Base-by-base conservation (phyloP, 306 rosid genomes). In the Trichosanthes truncata region DNA sequence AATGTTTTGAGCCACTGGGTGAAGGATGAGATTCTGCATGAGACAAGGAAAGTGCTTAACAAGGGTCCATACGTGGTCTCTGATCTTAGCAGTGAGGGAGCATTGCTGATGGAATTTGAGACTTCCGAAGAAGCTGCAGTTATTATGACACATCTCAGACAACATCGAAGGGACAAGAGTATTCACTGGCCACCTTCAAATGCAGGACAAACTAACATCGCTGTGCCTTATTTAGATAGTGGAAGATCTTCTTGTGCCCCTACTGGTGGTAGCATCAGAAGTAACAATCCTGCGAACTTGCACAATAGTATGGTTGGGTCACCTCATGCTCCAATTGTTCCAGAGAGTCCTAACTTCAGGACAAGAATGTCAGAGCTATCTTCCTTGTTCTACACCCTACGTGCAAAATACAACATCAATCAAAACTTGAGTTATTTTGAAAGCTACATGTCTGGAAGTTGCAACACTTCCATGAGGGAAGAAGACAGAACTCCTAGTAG, bases 21-120 rank as follows among this genome's bases (percentile, higher is more conserved):
- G 81, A 95, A 80, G 91, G 98, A 95, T 81, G 98, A 95, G 87
- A 85, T 91, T 81, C 84, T 95, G 80, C 93, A 92, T 51, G 97
- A 95, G 80, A 82, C 97, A 78, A 90, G 97, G 81, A 95, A 88
- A 83, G 84, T 86, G 72, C 85, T 87, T 79, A 86, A 81, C 84
- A 95, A 87, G 73, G 90, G 87, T 80, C 97, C 97, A 60, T 86
- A 83, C 76, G 36, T 82, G 83, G 84, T 90, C 73, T 90, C 92
- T 67, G 97, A 95, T 85, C 91, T 95, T 80, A 82, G 87, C 89
- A 86, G 83, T 78, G 98, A 95, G 86, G 85, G 89, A 84, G 97
- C 97, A 45, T 74, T 95, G 56, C 93, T 95, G 31, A 85, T 95
- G 88, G 98, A 95, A 85, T 88, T 90, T 87, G 97, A 91, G 86